These are phyloP conservation scores for Amanita jacksonii DNA, from an alignment of 768 basidiomycete genomes.

Conservation along the genomic window DNA sequence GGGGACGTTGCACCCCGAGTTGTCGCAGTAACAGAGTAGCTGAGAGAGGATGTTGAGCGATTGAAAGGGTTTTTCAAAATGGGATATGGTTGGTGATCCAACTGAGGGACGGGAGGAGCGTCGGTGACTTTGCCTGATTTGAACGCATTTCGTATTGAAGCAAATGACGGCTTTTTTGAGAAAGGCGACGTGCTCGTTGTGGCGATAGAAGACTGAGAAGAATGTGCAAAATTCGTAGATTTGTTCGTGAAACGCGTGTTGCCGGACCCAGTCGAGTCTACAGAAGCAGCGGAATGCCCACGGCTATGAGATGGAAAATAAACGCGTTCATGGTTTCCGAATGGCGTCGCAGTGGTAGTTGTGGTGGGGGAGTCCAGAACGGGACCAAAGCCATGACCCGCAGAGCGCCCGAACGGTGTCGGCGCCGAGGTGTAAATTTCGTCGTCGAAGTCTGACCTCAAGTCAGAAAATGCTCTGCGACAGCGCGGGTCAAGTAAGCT, in stretches of 20 bases:
- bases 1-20: constrained; percentile 36
- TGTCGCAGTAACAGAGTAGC: constrained; percentile 30
- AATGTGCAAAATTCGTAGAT: constrained; percentile 55
- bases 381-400: constrained; percentile 31
- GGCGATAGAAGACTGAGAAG: constrained; percentile 62
- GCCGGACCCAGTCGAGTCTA: constrained; percentile 61
- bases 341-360: constrained; percentile 42
- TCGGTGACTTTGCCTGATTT: constrained; percentile 55
- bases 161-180: constrained; percentile 76
- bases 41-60: constrained; percentile 71
- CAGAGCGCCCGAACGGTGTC: constrained; percentile 62
- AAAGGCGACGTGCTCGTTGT: constrained; percentile 45
- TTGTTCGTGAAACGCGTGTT: constrained; percentile 40
- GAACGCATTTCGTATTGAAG: constrained; percentile 82
- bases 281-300: constrained; percentile 71
- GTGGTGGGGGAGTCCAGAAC: constrained; percentile 62
- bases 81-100: constrained; percentile 62
- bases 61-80: constrained; percentile 76
- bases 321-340: constrained; percentile 41
- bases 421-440: constrained; percentile 55
- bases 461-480: constrained; percentile 7
- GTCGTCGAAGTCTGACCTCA: constrained; percentile 62
- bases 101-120: constrained; percentile 67
- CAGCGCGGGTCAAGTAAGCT: neutral
- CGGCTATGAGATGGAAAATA: constrained; percentile 65